Evolutionary conservation across 768 basidiomycete species (phyloP), one percentile per base, ranked within the genome.

Genomic region (Trichaptum fuscoviolaceum): DNA sequence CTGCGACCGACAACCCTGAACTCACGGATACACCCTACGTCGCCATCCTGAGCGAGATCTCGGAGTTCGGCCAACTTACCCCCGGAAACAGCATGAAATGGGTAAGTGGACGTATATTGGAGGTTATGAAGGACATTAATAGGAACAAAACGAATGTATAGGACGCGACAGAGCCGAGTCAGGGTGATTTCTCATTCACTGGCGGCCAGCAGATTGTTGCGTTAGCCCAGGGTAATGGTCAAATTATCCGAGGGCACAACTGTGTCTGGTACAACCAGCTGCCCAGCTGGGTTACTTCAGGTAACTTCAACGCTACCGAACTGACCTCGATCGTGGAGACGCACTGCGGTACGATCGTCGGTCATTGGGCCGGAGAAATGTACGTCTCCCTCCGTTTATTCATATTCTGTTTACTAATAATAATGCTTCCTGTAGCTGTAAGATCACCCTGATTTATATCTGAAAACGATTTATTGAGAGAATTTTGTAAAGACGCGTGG

Each of bases 161-260:
- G 84, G 83, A 84, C 69, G 81, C 83, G 1, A 85, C 83, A 23
- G 85, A 87, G 67, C 83, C 83, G 7, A 71, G 71, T 1, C 82
- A 76, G 30, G 82, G 82, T 26, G 72, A 69, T 8, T 86, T 84
- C 73, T 83, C 79, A 0, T 86, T 84, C 69, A 71, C 73, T 1
- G 70, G 69, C 10, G 84, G 81, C 7, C 83, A 85, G 70, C 73
- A 70, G 26, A 76, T 85, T 35, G 81, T 80, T 5, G 72, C 74
- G 58, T 74, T 83, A 26, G 83, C 84, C 3, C 74, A 80, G 69
- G 72, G 74, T 10, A 82, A 83, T 69, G 80, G 81, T 0, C 81
- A 83, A 69, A 72, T 85, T 9, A 69, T 86, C 57, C 75, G 84
- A 71, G 84, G 83, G 72, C 76, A 81, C 69, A 78, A 76, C 68